Evolutionary conservation across 2,329 filamentous ascomycete genomes (phyloP), one percentile per base, ranked within the genome.

Genomic region (Aspergillus piperis): DNA sequence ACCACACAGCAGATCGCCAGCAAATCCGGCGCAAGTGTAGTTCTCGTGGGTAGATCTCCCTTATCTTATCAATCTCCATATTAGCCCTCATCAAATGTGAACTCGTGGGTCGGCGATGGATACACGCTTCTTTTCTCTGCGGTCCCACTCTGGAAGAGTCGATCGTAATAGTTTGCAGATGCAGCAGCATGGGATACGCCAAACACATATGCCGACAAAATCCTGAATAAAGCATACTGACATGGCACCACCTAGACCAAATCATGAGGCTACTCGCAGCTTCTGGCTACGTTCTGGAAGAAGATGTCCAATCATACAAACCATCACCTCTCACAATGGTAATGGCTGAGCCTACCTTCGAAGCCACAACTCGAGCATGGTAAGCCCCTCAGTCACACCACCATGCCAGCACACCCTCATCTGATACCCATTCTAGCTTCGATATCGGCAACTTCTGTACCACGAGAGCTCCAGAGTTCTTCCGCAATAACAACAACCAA

Each of bases 311-410:
- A 44, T 58, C 50, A 23, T 70, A 62, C 57, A 65, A 61, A 59
- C 61, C 67, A 5, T 66, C 64, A 5, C 51, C 62, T 2, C 55
- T 67, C n/a, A 63, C 67, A 5, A 64, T 54, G 32, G 38, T 62
- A 4, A 68, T 69, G 66, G 63, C 62, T 23, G 60, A 66, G 13
- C 60, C 62, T 13, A 60, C 42, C 7, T 61, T 63, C n/a, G 63
- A 63, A 36, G 65, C 65, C 17, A 63, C 64, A n/a, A 60, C 62
- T 41, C 56, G 62, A 56, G 62, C 57, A 41, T 62, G 62, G 63
- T 64, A 57, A 32, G 48, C 44, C 6, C 32, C 5, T 15, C 32
- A 3, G 6, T 1, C 36, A 10, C 19, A 25, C 25, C 2, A 25
- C 5, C 8, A 49, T 13, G 2, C 36, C 8, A n/a, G 23, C 30